A percentile compares a stretch with the other conserved stretches of the same genome.
Evolutionary conservation across 2,329 filamentous ascomycete species (phyloP).

Genomic region (Trichothecium roseum): DNA sequence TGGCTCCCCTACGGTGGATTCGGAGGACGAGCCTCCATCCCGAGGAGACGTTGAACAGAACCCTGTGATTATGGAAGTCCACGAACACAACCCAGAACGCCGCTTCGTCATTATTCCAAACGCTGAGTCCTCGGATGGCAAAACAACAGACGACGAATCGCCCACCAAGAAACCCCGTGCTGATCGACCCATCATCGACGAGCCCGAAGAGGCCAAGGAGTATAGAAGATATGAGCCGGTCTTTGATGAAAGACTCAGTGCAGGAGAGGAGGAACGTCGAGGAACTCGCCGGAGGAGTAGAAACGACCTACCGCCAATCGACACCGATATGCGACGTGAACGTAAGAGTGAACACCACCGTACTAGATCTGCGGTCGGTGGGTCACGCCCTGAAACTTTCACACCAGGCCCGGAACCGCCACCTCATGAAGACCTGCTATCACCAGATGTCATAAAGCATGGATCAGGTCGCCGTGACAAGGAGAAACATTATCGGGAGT

Average conservation of each 20-base stretch:
- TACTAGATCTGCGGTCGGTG: slow-evolving; percentile 23
- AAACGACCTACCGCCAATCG: slow-evolving; percentile 32
- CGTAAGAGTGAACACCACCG: slow-evolving; percentile 19
- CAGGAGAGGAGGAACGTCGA: slow-evolving; percentile 4
- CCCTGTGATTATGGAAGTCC: slow-evolving; percentile 54
- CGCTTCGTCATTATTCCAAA: slow-evolving; percentile 51
- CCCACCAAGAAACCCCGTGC: neutral
- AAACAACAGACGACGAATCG: slow-evolving; percentile 1
- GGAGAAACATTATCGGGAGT: slow-evolving; percentile 18
- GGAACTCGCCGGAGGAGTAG: slow-evolving; percentile 20
- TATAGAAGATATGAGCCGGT: slow-evolving; percentile 4
- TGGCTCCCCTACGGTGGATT: slow-evolving; percentile 14
- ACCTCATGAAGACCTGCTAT: slow-evolving; percentile 23
- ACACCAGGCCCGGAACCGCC: slow-evolving; percentile 16
- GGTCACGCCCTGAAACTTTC: slow-evolving; percentile 20
- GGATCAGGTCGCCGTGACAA: slow-evolving; percentile 31
- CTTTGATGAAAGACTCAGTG: slow-evolving; percentile 9
- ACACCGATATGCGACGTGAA: slow-evolving; percentile 25
- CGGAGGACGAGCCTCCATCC: slow-evolving; percentile 43
- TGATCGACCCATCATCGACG: neutral
- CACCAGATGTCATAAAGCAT: slow-evolving; percentile 31
- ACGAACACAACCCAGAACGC: slow-evolving; percentile 49
- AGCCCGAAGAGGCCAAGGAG: neutral
- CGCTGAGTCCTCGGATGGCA: slow-evolving; percentile 3
- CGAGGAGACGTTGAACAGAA: slow-evolving; percentile 59